phyloP scores from a whole-genome alignment of 805 yeast species.

The Candida coleopterorum region DNA sequence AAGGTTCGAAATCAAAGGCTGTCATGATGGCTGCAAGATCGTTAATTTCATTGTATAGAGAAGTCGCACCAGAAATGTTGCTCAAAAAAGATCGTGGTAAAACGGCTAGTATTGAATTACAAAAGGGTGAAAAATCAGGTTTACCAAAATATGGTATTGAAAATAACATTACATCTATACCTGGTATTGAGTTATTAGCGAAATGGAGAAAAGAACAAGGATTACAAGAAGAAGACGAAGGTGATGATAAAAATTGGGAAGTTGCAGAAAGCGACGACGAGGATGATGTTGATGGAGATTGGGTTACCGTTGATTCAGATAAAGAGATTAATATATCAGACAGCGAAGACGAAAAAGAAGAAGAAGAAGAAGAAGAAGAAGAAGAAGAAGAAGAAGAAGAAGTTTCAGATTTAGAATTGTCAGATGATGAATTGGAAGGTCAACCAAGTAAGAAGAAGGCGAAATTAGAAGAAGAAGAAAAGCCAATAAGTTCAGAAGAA shows the following conservation, averaged over 20 bases:
- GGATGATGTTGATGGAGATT: conserved; percentile 78
- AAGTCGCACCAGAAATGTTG: conserved; percentile 95
- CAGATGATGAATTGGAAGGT: conserved; percentile 25
- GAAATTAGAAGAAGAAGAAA: conserved; percentile 18
- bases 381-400: conserved; percentile 27
- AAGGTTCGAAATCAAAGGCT: conserved; percentile 89
- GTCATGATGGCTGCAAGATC: conserved; percentile 94
- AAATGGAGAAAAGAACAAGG: conserved; percentile 73
- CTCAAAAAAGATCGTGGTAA: conserved; percentile 90
- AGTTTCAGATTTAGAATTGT: conserved; percentile 24
- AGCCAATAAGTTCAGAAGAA: conserved; percentile 17
- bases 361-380: conserved; percentile 33
- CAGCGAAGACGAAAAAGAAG: conserved; percentile 50
- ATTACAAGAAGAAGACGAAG: conserved; percentile 44
- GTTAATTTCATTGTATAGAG: conserved; percentile 80
- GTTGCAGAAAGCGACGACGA: conserved; percentile 51
- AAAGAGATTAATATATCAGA: conserved; percentile 60
- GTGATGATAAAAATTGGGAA: conserved; percentile 48
- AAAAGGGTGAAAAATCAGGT: conserved; percentile 49
- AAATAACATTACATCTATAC: conserved; percentile 62
- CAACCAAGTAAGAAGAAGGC: conserved; percentile 21
- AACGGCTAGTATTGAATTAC: conserved; percentile 77
- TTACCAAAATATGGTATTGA: conserved; percentile 73
- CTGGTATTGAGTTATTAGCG: conserved; percentile 86
- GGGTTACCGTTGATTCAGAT: conserved; percentile 85